phyloP scores from a whole-genome alignment of 148 eudicot genomes.

The Cornus controversa region DNA sequence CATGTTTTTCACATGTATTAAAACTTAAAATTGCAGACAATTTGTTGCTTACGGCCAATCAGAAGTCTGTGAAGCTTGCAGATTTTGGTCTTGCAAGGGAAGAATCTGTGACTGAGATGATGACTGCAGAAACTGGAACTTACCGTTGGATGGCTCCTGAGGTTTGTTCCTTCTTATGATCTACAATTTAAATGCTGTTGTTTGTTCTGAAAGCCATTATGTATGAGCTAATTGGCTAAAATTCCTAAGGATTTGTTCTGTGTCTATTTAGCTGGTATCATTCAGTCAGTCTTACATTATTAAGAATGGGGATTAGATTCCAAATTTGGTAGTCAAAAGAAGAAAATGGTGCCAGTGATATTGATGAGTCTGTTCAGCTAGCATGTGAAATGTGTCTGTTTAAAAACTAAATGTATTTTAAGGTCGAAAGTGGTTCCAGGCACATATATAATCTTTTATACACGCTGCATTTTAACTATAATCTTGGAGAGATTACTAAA shows the following conservation, averaged over 20 bases:
- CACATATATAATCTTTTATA: too few relatives aligned
- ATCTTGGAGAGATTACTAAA: too few relatives aligned
- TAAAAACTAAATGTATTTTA: not conserved
- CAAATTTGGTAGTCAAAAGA: not conserved
- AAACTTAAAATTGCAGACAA: constrained; percentile 63
- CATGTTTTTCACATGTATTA: not conserved
- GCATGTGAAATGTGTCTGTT: not conserved
- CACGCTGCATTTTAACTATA: too few relatives aligned
- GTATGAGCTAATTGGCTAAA: not conserved
- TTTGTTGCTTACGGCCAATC: constrained; percentile 86
- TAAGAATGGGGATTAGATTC: not conserved
- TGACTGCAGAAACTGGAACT: constrained; percentile 99
- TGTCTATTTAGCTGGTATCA: not conserved
- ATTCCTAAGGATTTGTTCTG: constrained; percentile 6
- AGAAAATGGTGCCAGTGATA: not conserved
- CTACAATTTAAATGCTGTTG: not conserved
- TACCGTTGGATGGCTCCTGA: constrained; percentile 99
- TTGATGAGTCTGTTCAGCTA: not conserved
- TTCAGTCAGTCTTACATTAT: not conserved
- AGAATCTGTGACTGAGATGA: constrained; percentile 95
- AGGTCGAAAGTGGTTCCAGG: not conserved
- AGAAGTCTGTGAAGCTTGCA: constrained; percentile 90
- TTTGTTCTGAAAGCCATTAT: not conserved
- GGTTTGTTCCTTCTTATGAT: constrained; percentile 42
- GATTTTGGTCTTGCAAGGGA: constrained; percentile 99